Base-by-base conservation (phyloP, 768 basidiomycete species). In the Exidia glandulosa region DNA sequence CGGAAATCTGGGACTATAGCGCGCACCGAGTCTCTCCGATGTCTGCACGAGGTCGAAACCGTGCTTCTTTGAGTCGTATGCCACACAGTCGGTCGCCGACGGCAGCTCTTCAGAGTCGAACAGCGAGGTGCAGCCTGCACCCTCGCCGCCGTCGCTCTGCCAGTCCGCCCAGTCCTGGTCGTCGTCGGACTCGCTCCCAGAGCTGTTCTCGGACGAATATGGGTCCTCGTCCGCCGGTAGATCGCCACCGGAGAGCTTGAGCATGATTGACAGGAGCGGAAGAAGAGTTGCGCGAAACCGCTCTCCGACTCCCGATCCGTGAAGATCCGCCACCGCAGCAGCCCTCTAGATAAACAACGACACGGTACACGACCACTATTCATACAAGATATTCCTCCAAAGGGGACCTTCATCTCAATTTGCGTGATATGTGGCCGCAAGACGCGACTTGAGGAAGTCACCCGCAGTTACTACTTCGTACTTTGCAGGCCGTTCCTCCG, bases 401-500 rank as follows among this genome's bases (percentile, higher is more conserved):
- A n/a, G n/a, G n/a, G n/a, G n/a, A n/a, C n/a, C n/a, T n/a, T n/a
- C n/a, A n/a, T n/a, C 50, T 54, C 50, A 54, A 31, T 54, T 19
- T 37, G 10, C 9, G 36, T 37, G 50, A 66, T 90, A 93, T 3
- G 89, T 89, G 56, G 84, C 87, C 37, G 85, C 79, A 57, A 94
- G 71, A 57, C 89, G 74, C 2, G 81, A 81, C 69, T 86, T 86
- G 57, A 94, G 88, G 71, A 92, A 93, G 58, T 91, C 88, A 3
- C 92, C 92, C 0, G 90, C 90, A 1, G 81, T 85, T 55, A 93
- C 77, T 6, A 85, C 76, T 61, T 87, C 83, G 69, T 93, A 94
- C 67, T 81, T 84, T 1, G 80, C 74, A 0, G 90, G 88, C 34
- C 74, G 70, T 0, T 79, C 77, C 4, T 73, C 65, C 3, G 79